Evolutionary conservation across 768 basidiomycete species (phyloP), one percentile per base, ranked within the genome.

Genomic region (Tephrocybe sp.): DNA sequence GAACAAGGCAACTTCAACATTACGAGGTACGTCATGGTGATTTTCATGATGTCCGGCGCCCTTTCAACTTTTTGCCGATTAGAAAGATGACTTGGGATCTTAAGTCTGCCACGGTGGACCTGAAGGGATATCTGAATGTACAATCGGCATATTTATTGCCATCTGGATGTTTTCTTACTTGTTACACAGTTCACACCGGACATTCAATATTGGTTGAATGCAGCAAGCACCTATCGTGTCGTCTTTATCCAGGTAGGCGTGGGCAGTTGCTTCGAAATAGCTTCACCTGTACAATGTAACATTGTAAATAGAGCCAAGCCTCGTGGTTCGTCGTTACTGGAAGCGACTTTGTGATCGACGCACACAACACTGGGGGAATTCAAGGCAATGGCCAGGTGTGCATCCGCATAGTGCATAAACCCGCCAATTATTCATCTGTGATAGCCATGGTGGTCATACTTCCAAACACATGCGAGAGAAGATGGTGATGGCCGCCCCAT

Each of bases 251-350:
- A 83, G 67, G 79, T 77, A 41, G n/a, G 62, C 5, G 34, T 12
- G 16, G 3, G 9, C 40, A 38, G 2, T 44, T 25, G 26, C n/a
- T 25, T 0, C 35, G 7, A 47, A 16, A 32, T 31, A 18, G 2
- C 9, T 35, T n/a, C n/a, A n/a, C n/a, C n/a, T n/a, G n/a, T n/a
- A n/a, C n/a, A n/a, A n/a, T n/a, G n/a, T n/a, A n/a, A n/a, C n/a
- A n/a, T n/a, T n/a, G n/a, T n/a, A n/a, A n/a, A 13, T 44, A 83
- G 78, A 75, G 66, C 54, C 83, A 84, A 68, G 78, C 82, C 1
- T 83, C 82, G 5, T 83, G 81, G 79, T 84, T 84, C 55, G 77
- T 83, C 42, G 67, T 84, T 28, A 80, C 80, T 3, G 82, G 81
- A 3, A 64, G 65, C 25, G 72, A 82, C 64, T 83, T 83, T 50